Evolutionary conservation across 305 asterid genomes (phyloP).

Genomic region (Plantago coronopus): DNA sequence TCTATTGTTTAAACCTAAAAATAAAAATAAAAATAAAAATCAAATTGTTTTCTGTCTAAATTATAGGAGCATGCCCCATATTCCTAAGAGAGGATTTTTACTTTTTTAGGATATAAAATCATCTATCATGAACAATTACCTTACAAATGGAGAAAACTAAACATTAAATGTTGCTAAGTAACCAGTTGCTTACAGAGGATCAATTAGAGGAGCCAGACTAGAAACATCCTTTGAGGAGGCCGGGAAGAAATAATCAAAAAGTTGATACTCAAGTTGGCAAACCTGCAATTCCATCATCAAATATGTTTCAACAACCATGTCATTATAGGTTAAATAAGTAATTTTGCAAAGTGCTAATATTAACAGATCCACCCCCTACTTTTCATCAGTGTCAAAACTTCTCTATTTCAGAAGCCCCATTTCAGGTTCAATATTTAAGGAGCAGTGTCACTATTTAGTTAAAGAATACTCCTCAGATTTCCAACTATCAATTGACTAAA

Average conservation of each 20-base stretch:
- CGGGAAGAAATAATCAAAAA: constrained; percentile 91
- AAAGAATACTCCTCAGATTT: too few species aligned
- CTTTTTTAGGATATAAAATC: constrained; percentile 4
- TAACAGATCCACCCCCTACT: background rate
- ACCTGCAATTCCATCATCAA: constrained; percentile 50
- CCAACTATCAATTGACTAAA: too few species aligned
- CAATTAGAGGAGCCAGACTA: constrained; percentile 85
- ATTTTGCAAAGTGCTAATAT: constrained; percentile 7
- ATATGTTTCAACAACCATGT: constrained; percentile 1
- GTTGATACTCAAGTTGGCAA: constrained; percentile 93
- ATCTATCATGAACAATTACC: constrained; percentile 15
- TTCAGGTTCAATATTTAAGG: constrained; percentile 16
- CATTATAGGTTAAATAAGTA: too few species aligned
- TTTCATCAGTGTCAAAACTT: constrained; percentile 7
- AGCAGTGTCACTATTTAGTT: too few species aligned
- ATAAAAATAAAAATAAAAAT: too few species aligned
- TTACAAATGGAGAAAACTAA: constrained; percentile 14
- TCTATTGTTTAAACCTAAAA: constrained; percentile 8
- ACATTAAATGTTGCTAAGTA: constrained; percentile 13
- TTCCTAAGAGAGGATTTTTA: constrained; percentile 4
- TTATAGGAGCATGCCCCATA: background rate
- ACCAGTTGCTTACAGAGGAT: constrained; percentile 72
- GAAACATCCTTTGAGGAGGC: constrained; percentile 88
- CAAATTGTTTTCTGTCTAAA: constrained; percentile 9
- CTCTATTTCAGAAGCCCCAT: too few species aligned